These are phyloP conservation scores for Murraya koenigii DNA, from an alignment of 345 rosid genomes.

Conservation along the genomic window DNA sequence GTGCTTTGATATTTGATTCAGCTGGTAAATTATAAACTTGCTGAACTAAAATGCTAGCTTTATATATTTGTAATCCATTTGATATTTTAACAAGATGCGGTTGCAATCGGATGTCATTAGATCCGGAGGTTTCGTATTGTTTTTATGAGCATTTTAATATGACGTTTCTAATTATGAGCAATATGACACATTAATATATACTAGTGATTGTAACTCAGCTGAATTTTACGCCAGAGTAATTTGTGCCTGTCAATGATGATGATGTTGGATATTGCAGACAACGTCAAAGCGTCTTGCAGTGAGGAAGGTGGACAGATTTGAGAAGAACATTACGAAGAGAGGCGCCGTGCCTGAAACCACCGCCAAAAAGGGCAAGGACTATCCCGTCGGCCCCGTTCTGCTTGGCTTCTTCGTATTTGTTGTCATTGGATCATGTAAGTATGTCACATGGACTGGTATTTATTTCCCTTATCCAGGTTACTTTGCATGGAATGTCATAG, in stretches of 20 bases:
- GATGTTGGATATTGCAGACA: conserved; percentile 48
- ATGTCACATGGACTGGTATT: not conserved
- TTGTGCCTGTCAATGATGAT: not conserved
- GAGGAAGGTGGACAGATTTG: conserved; percentile 75
- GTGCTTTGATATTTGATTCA: not conserved
- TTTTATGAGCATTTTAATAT: too few species aligned
- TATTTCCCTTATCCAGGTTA: too few species aligned
- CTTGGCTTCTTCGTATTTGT: conserved; percentile 94
- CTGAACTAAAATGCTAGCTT: not conserved
- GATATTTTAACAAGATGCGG: not conserved
- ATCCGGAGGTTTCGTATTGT: not conserved
- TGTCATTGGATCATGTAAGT: conserved; percentile 90
- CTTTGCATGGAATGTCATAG: too few species aligned
- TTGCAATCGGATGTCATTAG: not conserved
- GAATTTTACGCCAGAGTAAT: not conserved
- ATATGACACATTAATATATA: not conserved
- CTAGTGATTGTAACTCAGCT: not conserved
- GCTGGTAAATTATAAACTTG: not conserved
- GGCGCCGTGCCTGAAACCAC: conserved; percentile 87
- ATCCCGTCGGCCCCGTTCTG: conserved; percentile 87
- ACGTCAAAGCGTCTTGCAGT: conserved; percentile 85
- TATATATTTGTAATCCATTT: not conserved
- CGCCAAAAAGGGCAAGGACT: conserved; percentile 79
- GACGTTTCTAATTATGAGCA: not conserved
- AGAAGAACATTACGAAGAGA: conserved; percentile 83